Conservation (phyloP, 129 eudicot genomes). For the Chrysanthemum lavandulifolium region DNA sequence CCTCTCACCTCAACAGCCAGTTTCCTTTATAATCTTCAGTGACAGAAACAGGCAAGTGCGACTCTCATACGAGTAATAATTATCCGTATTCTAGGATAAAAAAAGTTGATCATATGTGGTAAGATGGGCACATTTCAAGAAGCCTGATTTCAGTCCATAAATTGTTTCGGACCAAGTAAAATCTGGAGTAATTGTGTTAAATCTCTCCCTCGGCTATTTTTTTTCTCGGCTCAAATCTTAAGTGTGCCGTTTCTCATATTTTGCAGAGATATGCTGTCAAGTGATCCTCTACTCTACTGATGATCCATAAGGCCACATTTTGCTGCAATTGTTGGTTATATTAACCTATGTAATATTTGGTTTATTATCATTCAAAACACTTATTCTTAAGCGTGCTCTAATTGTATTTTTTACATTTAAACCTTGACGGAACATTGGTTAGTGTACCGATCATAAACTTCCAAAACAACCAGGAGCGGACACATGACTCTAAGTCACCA, state of each 20-base stretch:
- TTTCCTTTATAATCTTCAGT: constrained; percentile 26
- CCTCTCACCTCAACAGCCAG: constrained; percentile 18
- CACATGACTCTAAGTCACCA: too few relatives aligned
- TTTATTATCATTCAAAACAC: too few relatives aligned
- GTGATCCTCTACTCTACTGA: constrained; percentile 10
- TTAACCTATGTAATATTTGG: too few relatives aligned
- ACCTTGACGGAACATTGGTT: too few relatives aligned
- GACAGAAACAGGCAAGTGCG: constrained; percentile 13
- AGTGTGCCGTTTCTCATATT: background rate
- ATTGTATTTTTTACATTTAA: too few relatives aligned
- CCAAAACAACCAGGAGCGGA: too few relatives aligned
- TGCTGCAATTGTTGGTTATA: background rate
- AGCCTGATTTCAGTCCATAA: too few relatives aligned
- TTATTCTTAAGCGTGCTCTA: too few relatives aligned
- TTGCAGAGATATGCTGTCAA: background rate
- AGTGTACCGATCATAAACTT: too few relatives aligned
- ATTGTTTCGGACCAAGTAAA: background rate
- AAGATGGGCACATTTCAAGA: too few relatives aligned
- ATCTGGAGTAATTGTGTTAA: background rate
- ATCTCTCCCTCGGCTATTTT: background rate
- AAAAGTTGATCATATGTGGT: background rate
- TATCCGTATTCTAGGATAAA: background rate
- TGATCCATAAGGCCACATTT: background rate
- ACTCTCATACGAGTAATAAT: background rate
- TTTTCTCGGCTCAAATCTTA: background rate